Percentiles rank a stretch among this genome's conserved stretches.
Evolutionary conservation across 352 stramenopile genomes (phyloP).

Genomic region (Globisporangium iwayamae): DNA sequence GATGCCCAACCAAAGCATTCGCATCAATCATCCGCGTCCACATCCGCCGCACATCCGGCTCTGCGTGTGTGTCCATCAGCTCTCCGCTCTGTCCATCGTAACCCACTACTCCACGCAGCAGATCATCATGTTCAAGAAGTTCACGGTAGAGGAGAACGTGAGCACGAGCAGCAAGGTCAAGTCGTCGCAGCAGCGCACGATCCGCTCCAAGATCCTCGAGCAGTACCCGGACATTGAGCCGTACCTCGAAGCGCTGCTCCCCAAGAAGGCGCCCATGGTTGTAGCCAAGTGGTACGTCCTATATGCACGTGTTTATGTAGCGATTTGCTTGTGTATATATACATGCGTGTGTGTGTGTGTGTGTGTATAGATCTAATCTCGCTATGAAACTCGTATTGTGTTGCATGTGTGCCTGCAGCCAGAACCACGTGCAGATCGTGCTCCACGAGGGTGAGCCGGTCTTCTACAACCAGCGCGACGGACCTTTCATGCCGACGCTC

Average conservation of each 20-base stretch:
- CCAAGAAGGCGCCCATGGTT: constrained; percentile 94
- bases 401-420: constrained; percentile 34
- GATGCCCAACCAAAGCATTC: constrained; percentile 2
- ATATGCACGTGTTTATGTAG: not conserved
- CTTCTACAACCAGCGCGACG: constrained; percentile 96
- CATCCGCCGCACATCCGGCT: not conserved
- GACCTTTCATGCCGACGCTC: constrained; percentile 96
- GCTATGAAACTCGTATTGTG: not conserved
- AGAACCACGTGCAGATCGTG: constrained; percentile 90
- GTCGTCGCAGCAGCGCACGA: constrained; percentile 94
- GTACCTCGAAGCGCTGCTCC: constrained; percentile 85
- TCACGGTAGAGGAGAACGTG: constrained; percentile 92
- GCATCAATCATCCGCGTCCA: not conserved
- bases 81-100: not conserved
- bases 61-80: not conserved
- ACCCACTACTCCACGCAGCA: not conserved
- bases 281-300: constrained; percentile 85
- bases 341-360: no score
- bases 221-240: constrained; percentile 91
- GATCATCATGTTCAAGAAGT: constrained; percentile 92
- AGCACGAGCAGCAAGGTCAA: constrained; percentile 97
- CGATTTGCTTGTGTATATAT: not conserved
- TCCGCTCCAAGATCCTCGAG: constrained; percentile 92
- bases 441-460: constrained; percentile 89
- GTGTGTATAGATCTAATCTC: not conserved